Evolutionary conservation across 805 yeast genomes (phyloP).

Genomic region (Starmerella powellii): DNA sequence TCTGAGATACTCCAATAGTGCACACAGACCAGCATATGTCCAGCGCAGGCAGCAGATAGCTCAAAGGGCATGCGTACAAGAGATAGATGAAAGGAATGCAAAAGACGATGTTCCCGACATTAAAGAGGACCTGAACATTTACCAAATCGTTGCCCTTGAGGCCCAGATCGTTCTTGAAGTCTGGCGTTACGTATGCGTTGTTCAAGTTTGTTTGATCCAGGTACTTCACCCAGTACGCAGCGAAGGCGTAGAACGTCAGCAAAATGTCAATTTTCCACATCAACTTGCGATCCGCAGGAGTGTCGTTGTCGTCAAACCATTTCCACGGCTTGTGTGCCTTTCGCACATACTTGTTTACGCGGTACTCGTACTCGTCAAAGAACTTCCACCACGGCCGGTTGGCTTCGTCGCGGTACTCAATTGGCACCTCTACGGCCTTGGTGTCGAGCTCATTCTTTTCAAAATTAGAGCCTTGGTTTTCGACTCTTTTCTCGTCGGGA

Average conservation of each 20-base stretch:
- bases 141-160: slow-evolving; percentile 53
- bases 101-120: slow-evolving; percentile 47
- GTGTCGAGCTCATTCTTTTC: background rate
- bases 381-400: slow-evolving; percentile 32
- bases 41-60: slow-evolving; percentile 40
- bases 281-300: slow-evolving; percentile 39
- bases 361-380: slow-evolving; percentile 50
- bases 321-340: slow-evolving; percentile 37
- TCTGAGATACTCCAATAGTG: slow-evolving; percentile 45
- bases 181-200: slow-evolving; percentile 48
- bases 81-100: slow-evolving; percentile 52
- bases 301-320: slow-evolving; percentile 43
- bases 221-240: slow-evolving; percentile 58
- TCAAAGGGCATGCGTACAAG: slow-evolving; percentile 45
- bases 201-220: slow-evolving; percentile 48
- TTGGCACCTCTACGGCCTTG: background rate
- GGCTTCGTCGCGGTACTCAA: slow-evolving; percentile 19
- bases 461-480: slow-evolving; percentile 5
- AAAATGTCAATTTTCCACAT: slow-evolving; percentile 45
- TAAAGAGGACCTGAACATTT: slow-evolving; percentile 46
- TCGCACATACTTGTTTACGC: slow-evolving; percentile 30
- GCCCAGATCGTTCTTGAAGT: slow-evolving; percentile 31
- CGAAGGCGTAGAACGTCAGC: slow-evolving; percentile 41
- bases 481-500: background rate
- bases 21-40: slow-evolving; percentile 61